Evolutionary conservation across 2,329 filamentous ascomycete species (phyloP).

Genomic region (Cladosporium austrohemisphaericum): DNA sequence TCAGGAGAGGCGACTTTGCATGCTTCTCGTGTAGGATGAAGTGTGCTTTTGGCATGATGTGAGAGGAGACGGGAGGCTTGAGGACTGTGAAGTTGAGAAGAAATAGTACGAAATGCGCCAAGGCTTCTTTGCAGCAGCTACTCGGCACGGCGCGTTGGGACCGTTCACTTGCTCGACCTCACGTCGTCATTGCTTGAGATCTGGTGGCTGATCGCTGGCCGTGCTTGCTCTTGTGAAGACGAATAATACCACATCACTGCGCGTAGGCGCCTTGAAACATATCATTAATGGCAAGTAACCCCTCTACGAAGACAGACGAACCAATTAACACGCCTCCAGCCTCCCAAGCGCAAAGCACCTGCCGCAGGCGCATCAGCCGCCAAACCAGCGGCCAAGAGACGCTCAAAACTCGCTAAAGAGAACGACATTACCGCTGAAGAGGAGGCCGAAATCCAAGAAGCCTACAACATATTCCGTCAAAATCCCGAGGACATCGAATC

Average conservation of each 20-base stretch:
- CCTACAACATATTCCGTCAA: conserved; percentile 71
- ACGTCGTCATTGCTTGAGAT: conserved; percentile 13
- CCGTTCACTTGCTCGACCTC: conserved; percentile 2
- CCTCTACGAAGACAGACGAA: background rate
- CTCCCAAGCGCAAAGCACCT: conserved; percentile 32
- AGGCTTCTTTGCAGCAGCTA: background rate
- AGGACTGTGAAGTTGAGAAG: background rate
- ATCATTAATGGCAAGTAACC: conserved; percentile 2
- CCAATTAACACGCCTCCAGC: conserved; percentile 17
- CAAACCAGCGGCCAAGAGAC: conserved; percentile 50
- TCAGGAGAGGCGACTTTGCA: too few species aligned
- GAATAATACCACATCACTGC: background rate
- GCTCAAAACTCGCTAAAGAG: conserved; percentile 87
- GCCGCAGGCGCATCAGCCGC: conserved; percentile 20
- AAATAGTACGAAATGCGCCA: background rate
- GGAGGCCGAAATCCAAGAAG: conserved; percentile 86
- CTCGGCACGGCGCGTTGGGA: background rate
- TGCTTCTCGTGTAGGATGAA: too few species aligned
- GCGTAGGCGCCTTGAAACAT: background rate
- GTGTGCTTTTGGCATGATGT: background rate
- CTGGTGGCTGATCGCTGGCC: background rate
- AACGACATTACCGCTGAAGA: conserved; percentile 80
- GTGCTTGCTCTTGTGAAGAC: background rate
- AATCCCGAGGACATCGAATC: conserved; percentile 55
- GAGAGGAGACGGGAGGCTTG: background rate